Conservation (phyloP, 2,329 filamentous ascomycete genomes). For the Calcarisporium arbuscula region DNA sequence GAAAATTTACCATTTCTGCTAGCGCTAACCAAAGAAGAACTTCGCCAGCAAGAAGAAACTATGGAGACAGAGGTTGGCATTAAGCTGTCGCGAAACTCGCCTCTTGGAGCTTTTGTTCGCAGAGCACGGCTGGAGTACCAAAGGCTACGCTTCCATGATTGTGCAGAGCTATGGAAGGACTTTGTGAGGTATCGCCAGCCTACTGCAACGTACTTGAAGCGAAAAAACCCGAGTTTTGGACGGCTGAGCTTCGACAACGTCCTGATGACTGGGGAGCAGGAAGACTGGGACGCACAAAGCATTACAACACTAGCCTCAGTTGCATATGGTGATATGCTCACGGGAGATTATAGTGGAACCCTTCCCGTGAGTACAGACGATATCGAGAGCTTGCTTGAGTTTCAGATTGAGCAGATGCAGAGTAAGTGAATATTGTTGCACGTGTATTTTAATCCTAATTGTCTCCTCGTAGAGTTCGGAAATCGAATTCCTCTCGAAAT, state of each 20-base stretch:
- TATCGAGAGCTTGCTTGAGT: slow-evolving; percentile 74
- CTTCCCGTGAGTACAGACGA: slow-evolving; percentile 67
- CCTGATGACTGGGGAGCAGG: slow-evolving; percentile 42
- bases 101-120: slow-evolving; percentile 75
- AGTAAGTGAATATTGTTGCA: slow-evolving; percentile 39
- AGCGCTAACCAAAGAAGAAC: slow-evolving; percentile 55
- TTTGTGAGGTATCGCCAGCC: slow-evolving; percentile 77
- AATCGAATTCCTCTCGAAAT: slow-evolving; percentile 71
- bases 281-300: slow-evolving; percentile 35
- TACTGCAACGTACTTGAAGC: slow-evolving; percentile 60
- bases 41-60: slow-evolving; percentile 41
- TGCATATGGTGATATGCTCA: slow-evolving; percentile 47
- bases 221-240: slow-evolving; percentile 54
- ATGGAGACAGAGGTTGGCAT: slow-evolving; percentile 39
- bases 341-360: slow-evolving; percentile 31
- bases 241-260: slow-evolving; percentile 52
- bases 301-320: slow-evolving; percentile 40
- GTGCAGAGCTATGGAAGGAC: slow-evolving; percentile 70
- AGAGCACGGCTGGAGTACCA: slow-evolving; percentile 73
- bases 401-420: slow-evolving; percentile 84
- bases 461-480: slow-evolving; percentile 53
- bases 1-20: slow-evolving; percentile 51
- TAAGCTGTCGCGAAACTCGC: slow-evolving; percentile 64
- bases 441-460: slow-evolving; percentile 9
- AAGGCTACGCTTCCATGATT: slow-evolving; percentile 72